These are phyloP conservation scores for Withania somnifera DNA, from an alignment of 305 asterid species.

Conservation along the genomic window DNA sequence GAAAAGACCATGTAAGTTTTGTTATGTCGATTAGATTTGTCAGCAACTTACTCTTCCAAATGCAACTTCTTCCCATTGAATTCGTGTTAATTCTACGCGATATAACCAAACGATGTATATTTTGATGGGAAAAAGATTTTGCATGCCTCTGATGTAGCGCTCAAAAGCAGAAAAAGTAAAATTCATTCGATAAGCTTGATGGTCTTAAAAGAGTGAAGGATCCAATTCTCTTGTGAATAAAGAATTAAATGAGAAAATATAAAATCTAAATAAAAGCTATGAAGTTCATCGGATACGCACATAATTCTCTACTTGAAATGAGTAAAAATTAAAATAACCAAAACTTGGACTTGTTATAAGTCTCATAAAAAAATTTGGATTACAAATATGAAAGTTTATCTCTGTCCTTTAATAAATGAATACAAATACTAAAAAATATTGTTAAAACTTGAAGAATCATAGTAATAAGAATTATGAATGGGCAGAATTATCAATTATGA, in stretches of 20 bases:
- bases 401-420: neutral
- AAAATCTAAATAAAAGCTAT: neutral
- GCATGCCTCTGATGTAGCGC: neutral
- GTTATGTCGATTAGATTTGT: neutral
- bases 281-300: no score
- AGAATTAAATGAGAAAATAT: neutral
- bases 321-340: no score
- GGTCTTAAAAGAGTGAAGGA: neutral
- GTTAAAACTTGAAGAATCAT: no score
- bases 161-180: neutral
- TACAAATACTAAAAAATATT: no score
- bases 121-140: rapidly evolving
- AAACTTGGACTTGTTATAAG: no score
- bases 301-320: no score
- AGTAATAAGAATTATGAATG: no score
- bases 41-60: neutral
- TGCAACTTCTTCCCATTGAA: neutral
- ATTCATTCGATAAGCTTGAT: neutral
- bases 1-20: neutral
- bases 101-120: neutral
- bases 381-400: neutral
- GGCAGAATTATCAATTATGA: no score
- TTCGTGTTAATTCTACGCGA: no score
- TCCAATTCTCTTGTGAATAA: neutral
- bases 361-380: no score